These are phyloP conservation scores for Globisporangium perplexum DNA, from an alignment of 352 stramenopile genomes.

Conservation along the genomic window DNA sequence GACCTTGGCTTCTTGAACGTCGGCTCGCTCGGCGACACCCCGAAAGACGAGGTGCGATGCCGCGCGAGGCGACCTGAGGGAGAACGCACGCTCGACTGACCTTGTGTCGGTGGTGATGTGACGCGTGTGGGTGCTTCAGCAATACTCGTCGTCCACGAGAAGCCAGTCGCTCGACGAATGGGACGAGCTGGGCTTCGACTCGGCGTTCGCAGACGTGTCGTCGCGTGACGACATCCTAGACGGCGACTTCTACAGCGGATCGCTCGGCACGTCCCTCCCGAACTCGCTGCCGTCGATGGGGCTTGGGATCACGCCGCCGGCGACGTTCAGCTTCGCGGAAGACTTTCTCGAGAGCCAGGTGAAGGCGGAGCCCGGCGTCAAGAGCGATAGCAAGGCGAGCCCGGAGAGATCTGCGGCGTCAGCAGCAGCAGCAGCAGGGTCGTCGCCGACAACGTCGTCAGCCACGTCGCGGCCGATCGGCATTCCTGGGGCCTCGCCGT, in stretches of 20 bases:
- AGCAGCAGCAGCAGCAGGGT: slow-evolving; percentile 9
- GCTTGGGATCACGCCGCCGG: slow-evolving; percentile 75
- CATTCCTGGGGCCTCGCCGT: slow-evolving; percentile 54
- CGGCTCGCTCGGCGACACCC: slow-evolving; percentile 73
- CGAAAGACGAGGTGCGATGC: slow-evolving; percentile 68
- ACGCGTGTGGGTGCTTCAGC: neutral
- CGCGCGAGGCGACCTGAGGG: too few species aligned
- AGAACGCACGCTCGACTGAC: too few species aligned
- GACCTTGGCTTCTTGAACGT: slow-evolving; percentile 88
- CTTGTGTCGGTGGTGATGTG: neutral
- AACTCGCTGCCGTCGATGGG: slow-evolving; percentile 87
- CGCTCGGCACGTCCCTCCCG: slow-evolving; percentile 73
- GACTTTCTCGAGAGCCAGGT: slow-evolving; percentile 81
- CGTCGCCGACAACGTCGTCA: slow-evolving; percentile 22
- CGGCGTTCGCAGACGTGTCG: slow-evolving; percentile 68
- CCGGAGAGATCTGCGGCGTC: slow-evolving; percentile 4
- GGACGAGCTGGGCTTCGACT: slow-evolving; percentile 85
- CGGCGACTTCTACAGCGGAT: slow-evolving; percentile 76
- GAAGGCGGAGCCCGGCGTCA: slow-evolving; percentile 40
- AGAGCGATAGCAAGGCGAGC: slow-evolving; percentile 28
- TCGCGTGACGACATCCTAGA: slow-evolving; percentile 69
- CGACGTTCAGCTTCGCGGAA: slow-evolving; percentile 80
- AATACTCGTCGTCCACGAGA: slow-evolving; percentile 52
- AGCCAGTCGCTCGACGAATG: slow-evolving; percentile 83
- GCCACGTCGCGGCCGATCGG: slow-evolving; percentile 77